phyloP scores from a whole-genome alignment of 805 yeast genomes.

The Metschnikowia shivogae region DNA sequence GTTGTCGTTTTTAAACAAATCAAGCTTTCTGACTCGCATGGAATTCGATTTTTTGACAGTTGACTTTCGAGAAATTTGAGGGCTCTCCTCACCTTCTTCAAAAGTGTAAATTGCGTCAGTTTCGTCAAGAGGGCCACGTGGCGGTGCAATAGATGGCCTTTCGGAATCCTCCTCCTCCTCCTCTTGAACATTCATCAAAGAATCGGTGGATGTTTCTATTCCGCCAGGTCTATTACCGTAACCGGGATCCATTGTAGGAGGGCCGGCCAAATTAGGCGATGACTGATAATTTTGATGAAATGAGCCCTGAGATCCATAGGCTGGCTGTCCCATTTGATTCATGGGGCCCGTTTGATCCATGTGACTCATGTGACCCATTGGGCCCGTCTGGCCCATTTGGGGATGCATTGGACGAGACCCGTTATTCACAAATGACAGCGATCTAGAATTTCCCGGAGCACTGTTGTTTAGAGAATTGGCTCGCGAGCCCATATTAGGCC shows the following conservation, averaged over 20 bases:
- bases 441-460: background rate
- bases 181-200: constrained; percentile 18
- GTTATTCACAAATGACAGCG: background rate
- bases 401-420: background rate
- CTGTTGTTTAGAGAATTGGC: constrained; percentile 14
- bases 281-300: background rate
- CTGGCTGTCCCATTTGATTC: background rate
- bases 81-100: constrained; percentile 25
- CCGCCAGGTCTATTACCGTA: background rate
- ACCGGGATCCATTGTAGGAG: background rate
- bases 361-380: background rate
- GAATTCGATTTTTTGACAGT: constrained; percentile 39
- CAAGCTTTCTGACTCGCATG: constrained; percentile 37
- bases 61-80: constrained; percentile 34
- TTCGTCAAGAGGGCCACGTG: constrained; percentile 1
- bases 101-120: constrained; percentile 30
- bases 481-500: constrained; percentile 8
- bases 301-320: background rate
- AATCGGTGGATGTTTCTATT: constrained; percentile 10
- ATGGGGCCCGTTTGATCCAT: background rate
- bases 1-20: constrained; percentile 23
- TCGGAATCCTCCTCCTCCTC: constrained; percentile 16
- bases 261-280: background rate
- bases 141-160: constrained; percentile 1
- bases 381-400: background rate